Percentiles rank a stretch among this genome's conserved stretches.
phyloP scores from a whole-genome alignment of 345 rosid genomes.

The Citrus glauca region DNA sequence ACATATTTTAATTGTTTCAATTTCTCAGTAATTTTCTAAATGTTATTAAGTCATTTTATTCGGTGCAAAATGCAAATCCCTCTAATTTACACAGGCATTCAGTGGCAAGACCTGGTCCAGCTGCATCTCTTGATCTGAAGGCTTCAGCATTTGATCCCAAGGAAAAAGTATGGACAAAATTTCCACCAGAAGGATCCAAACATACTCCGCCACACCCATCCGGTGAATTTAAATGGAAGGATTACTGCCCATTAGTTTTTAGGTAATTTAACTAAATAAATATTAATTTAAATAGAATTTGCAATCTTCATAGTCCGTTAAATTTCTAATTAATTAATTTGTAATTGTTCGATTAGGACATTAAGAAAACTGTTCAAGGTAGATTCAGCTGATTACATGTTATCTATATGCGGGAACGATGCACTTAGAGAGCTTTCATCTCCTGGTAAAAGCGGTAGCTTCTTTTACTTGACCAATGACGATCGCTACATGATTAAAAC shows the following conservation, averaged over 20 bases:
- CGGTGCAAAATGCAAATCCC: too few species aligned
- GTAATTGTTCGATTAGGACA: conserved; percentile 31
- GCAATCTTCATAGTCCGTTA: too few species aligned
- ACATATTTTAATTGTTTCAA: too few species aligned
- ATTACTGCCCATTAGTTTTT: conserved; percentile 96
- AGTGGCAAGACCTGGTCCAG: conserved; percentile 81
- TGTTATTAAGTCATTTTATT: too few species aligned
- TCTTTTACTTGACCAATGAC: conserved; percentile 83
- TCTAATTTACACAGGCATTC: conserved; percentile 48
- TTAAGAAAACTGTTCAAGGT: conserved; percentile 91
- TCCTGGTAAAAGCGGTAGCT: conserved; percentile 98
- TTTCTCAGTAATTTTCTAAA: too few species aligned
- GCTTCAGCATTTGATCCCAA: conserved; percentile 91
- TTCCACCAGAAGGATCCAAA: conserved; percentile 88
- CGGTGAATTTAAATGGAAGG: conserved; percentile 90
- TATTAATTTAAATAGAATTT: too few species aligned
- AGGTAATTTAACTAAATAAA: conserved; percentile 35
- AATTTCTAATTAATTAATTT: too few species aligned
- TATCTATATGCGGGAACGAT: conserved; percentile 86
- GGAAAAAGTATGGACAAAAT: conserved; percentile 91
- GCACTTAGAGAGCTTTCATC: conserved; percentile 95
- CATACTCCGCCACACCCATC: conserved; percentile 92
- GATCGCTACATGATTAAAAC: conserved; percentile 97
- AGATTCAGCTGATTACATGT: conserved; percentile 94
- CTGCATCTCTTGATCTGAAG: conserved; percentile 67